Evolutionary conservation across 148 eudicot species (phyloP).

Genomic region (Rhododendron williamsianum): DNA sequence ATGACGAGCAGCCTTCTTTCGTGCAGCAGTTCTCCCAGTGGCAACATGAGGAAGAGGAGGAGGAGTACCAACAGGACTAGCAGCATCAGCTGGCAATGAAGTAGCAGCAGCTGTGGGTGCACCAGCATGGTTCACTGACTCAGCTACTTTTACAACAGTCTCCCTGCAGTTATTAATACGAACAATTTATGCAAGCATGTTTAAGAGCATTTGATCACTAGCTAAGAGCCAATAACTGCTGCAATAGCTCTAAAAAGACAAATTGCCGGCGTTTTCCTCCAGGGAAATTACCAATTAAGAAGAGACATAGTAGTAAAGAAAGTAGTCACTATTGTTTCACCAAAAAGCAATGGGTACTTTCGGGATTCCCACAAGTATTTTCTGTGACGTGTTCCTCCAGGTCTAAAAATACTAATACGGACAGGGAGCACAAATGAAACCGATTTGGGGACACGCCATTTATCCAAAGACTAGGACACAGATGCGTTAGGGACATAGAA

Average conservation of each 20-base stretch:
- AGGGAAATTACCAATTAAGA: background rate
- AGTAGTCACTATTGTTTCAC: background rate
- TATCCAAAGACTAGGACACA: too few relatives aligned
- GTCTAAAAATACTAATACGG: too few relatives aligned
- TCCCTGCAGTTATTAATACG: constrained; percentile 26
- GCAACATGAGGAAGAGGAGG: too few relatives aligned
- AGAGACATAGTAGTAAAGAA: background rate
- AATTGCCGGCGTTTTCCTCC: background rate
- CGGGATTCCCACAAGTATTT: background rate
- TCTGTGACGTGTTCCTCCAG: background rate
- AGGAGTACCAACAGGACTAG: background rate
- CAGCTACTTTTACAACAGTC: constrained; percentile 31
- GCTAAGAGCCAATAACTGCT: background rate
- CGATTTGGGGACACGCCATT: too few relatives aligned
- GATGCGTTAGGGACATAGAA: too few relatives aligned
- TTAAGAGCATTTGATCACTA: background rate
- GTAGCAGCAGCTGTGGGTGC: constrained; percentile 10
- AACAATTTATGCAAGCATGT: background rate
- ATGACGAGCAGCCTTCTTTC: too few relatives aligned
- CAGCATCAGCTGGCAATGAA: constrained; percentile 6
- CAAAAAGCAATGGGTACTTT: background rate
- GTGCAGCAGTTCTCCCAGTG: too few relatives aligned
- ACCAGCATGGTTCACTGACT: constrained; percentile 27
- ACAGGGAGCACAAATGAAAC: too few relatives aligned
- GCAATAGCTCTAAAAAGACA: background rate